These are phyloP conservation scores for Coprinellus micaceus DNA, from an alignment of 768 basidiomycete genomes.

Conservation along the genomic window DNA sequence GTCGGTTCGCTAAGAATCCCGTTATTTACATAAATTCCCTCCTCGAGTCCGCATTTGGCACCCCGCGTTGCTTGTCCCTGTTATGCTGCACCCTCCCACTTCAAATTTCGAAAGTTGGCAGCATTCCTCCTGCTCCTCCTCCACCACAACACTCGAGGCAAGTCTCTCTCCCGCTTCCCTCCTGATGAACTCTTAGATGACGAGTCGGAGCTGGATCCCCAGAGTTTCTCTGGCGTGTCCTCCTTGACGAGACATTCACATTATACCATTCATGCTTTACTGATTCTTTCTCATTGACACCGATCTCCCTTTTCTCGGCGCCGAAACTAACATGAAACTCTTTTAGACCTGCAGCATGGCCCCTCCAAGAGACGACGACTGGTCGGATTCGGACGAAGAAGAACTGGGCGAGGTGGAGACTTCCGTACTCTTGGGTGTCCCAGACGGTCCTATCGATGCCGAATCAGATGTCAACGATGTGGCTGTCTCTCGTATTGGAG, in stretches of 20 bases:
- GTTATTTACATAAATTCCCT: not conserved
- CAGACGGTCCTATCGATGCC: conserved; percentile 66
- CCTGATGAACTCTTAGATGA: conserved; percentile 51
- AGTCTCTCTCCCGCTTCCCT: conserved; percentile 16
- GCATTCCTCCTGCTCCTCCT: conserved; percentile 10
- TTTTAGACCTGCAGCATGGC: conserved; percentile 34
- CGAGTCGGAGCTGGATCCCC: conserved; percentile 73
- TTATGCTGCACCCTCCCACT: conserved; percentile 18
- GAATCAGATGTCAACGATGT: conserved; percentile 64
- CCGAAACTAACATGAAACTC: conserved; percentile 18
- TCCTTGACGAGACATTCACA: conserved; percentile 59
- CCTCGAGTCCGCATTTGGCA: not conserved
- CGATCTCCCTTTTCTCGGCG: conserved; percentile 15
- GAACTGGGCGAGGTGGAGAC: conserved; percentile 56
- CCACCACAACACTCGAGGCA: conserved; percentile 10
- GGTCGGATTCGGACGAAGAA: conserved; percentile 82
- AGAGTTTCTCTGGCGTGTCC: conserved; percentile 57
- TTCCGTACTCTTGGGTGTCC: conserved; percentile 72
- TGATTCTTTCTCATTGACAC: conserved; percentile 40
- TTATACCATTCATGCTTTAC: conserved; percentile 91
- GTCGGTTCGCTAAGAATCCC: conserved; percentile 2
- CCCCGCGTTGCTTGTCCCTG: conserved; percentile 19
- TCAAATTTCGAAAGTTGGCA: conserved; percentile 13
- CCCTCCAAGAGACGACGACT: conserved; percentile 49
- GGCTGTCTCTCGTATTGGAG: conserved; percentile 86